phyloP scores from a whole-genome alignment of 164 flowering plant species.

The Liriodendron chinense region DNA sequence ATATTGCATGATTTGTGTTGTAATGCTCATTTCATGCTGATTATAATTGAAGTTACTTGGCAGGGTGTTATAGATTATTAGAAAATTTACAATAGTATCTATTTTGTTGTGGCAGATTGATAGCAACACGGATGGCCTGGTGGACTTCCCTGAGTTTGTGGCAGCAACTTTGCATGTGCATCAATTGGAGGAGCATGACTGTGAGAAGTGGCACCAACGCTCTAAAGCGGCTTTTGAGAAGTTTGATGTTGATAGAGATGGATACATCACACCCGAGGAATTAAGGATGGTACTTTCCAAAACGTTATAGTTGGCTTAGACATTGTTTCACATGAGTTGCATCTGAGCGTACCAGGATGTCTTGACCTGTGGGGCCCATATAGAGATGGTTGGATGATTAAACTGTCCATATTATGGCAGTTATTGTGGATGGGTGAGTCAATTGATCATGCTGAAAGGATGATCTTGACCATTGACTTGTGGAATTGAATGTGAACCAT shows the following conservation, averaged over 20 bases:
- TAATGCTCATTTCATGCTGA: background rate
- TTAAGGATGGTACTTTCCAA: conserved; percentile 60
- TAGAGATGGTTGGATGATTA: background rate
- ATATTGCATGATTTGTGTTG: background rate
- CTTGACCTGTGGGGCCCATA: background rate
- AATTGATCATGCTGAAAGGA: background rate
- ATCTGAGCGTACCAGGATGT: background rate
- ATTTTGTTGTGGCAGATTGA: conserved; percentile 65
- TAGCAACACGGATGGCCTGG: conserved; percentile 93
- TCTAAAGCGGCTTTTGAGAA: conserved; percentile 92
- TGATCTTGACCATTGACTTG: background rate
- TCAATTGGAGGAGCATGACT: conserved; percentile 88
- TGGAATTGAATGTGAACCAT: background rate
- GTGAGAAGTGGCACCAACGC: conserved; percentile 71
- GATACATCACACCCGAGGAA: conserved; percentile 91
- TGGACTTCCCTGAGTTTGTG: conserved; percentile 92
- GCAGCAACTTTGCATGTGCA: conserved; percentile 94
- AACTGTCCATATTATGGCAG: background rate
- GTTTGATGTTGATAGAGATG: conserved; percentile 92
- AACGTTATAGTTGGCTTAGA: background rate
- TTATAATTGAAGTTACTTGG: background rate
- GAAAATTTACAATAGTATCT: background rate
- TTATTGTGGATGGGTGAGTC: background rate
- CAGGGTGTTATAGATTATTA: background rate
- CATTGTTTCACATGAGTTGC: background rate